Evolutionary conservation across 108 stramenopile genomes (phyloP), one percentile per base, ranked within the genome.

Genomic region (Cylindrotheca fusiformis): DNA sequence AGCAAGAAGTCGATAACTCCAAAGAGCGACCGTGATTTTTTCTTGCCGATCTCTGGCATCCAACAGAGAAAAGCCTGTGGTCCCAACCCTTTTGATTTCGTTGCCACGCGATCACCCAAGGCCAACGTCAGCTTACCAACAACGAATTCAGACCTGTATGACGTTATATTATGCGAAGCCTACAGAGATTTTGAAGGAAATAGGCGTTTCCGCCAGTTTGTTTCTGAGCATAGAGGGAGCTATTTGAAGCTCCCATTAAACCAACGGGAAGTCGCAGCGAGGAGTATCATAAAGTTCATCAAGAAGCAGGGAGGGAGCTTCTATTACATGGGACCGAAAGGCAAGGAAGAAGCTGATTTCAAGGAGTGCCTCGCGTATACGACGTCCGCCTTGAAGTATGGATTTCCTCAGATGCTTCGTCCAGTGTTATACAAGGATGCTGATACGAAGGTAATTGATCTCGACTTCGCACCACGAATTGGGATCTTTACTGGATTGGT

Each of bases 351-450:
- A 1, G 29, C 24, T 2, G 1, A 36, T 23, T 21, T 28, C n/a
- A 32, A 52, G 31, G 32, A 52, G 6, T 14, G 1, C n/a, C 12
- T 22, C 14, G 31, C 23, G 12, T 52, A 21, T 22, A 4, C 49
- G 0, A 12, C 0, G 21, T 3, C 33, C 5, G 30, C 63, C 3
- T 2, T 63, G 51, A 12, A 53, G 31, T 22, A 52, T 23, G 63
- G 63, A 20, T 63, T 63, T 36, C 63, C 63, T 20, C 52, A 52
- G 20, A 1, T 63, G 52, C 3, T 63, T 12, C 31, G 32, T 1
- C 51, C 52, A 2, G 2, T 28, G 6, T 25, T 52, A 1, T 25
- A 21, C 5, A 26, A 44, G 1, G 30, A 47, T 3, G 19, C 26
- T 1, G 28, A 55, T 17, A 29, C 24, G 4, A 21, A 26, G 1